Evolutionary conservation across 2,329 filamentous ascomycete genomes (phyloP), one percentile per base, ranked within the genome.

Genomic region (Colletotrichum sp.): DNA sequence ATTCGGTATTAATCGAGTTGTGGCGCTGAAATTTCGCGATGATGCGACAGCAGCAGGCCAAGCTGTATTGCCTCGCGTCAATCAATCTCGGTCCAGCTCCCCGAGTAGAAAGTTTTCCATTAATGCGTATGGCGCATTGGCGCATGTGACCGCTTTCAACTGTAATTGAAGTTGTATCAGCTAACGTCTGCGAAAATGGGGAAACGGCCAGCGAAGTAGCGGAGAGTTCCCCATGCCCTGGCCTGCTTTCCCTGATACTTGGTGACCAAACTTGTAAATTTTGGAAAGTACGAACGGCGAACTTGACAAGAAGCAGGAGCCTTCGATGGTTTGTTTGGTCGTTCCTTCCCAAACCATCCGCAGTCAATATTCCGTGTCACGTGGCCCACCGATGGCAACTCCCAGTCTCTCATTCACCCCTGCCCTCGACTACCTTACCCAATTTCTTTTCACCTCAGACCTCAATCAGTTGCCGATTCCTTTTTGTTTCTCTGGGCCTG

Each of bases 1-100:
- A 10, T 5, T 44, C 2, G 2, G 39, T 10, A 6, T 44, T 44
- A 3, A 1, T 44, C 3, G 39, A 44, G 15, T 44, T 0, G 39
- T 44, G 0, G 39, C 39, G 9, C 44, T 0, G 3, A 10, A 0
- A 12, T 49, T 49, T 49, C 0, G 9, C 44, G 44, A n/a, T 21
- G 0, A 49, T 21, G 18, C 7, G 8, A 44, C 39, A 44, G 39
- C 2, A 0, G 16, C 0, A 44, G 39, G 0, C 3, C 39, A 44
- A 10, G 18, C 39, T 0, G 39, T 44, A n/a, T 10, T 44, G 16
- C 0, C 16, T 10, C 39, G 39, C 39, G 18, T 44, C 39, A 44
- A 44, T 44, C 36, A 8, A 26, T 3, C 2, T 18, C 8, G 36
- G 8, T 1, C 4, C 16, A 10, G 16, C 8, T 0, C 0, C 16